phyloP scores from a whole-genome alignment of 75 land plant species.

The Sequoiadendron giganteum region DNA sequence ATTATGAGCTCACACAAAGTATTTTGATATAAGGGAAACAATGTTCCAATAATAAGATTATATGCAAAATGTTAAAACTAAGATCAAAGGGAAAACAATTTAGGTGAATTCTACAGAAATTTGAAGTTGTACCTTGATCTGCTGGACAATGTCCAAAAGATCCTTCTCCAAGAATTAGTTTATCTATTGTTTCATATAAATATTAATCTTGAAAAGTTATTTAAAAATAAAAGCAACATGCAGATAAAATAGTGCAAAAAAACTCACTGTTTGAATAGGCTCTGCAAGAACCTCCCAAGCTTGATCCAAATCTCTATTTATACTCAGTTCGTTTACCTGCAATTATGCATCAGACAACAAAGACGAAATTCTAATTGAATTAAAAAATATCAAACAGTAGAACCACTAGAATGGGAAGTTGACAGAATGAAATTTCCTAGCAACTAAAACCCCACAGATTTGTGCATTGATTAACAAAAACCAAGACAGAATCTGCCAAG shows the following conservation, averaged over 20 bases:
- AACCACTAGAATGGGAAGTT: neutral
- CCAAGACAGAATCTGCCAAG: neutral
- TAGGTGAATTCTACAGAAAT: neutral
- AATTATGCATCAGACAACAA: neutral
- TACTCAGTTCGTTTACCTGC: slow-evolving; percentile 77
- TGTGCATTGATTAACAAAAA: neutral
- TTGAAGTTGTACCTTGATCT: neutral
- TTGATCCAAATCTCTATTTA: slow-evolving; percentile 60
- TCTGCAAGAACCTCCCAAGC: slow-evolving; percentile 96
- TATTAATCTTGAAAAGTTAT: neutral
- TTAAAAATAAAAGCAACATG: neutral
- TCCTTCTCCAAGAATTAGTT: neutral
- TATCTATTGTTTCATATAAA: neutral
- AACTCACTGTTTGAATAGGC: slow-evolving; percentile 86
- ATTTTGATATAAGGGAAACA: neutral
- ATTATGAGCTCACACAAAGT: neutral
- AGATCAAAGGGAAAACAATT: neutral
- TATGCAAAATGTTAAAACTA: neutral
- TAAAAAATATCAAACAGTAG: neutral
- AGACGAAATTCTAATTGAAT: neutral
- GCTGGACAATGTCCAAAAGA: neutral
- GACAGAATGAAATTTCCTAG: neutral
- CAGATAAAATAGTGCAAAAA: neutral
- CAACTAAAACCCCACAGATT: neutral
- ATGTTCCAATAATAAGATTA: neutral